Conservation (phyloP, 768 basidiomycete species). For the Auricularia auricula-judae region DNA sequence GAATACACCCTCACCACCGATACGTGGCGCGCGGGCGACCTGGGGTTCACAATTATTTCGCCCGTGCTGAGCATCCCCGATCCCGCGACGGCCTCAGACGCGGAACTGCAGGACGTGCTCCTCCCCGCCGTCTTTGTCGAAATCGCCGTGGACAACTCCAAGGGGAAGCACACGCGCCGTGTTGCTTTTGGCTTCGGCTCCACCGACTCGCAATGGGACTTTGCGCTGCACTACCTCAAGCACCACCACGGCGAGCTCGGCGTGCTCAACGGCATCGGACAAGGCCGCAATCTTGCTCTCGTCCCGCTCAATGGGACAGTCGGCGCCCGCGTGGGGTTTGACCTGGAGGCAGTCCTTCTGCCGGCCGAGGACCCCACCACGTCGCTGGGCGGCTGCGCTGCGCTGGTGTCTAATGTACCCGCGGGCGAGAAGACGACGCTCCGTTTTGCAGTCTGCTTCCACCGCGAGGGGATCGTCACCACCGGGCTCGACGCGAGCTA, state of each 20-base stretch:
- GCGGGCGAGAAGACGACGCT: background rate
- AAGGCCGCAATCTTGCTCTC: background rate
- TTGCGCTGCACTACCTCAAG: background rate
- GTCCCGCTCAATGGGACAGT: background rate
- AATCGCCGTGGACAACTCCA: background rate
- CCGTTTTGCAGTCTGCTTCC: constrained; percentile 1
- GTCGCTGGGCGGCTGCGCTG: background rate
- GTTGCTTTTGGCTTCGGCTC: background rate
- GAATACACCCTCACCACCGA: background rate
- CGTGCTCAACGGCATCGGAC: background rate
- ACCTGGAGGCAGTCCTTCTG: background rate
- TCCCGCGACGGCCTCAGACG: background rate
- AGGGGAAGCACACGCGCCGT: background rate
- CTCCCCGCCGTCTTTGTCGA: background rate
- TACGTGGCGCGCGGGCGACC: background rate
- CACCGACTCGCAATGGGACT: background rate
- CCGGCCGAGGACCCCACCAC: background rate
- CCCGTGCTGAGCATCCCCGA: background rate
- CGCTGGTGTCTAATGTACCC: background rate
- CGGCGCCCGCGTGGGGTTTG: background rate
- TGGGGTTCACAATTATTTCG: background rate
- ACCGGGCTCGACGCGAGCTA: background rate
- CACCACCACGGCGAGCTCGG: background rate
- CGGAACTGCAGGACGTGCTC: background rate
- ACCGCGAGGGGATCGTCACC: constrained; percentile 1